A percentile compares a stretch with the other conserved stretches of the same genome.
Evolutionary conservation across 164 flowering plant genomes (phyloP).

Genomic region (Pachysandra terminalis): DNA sequence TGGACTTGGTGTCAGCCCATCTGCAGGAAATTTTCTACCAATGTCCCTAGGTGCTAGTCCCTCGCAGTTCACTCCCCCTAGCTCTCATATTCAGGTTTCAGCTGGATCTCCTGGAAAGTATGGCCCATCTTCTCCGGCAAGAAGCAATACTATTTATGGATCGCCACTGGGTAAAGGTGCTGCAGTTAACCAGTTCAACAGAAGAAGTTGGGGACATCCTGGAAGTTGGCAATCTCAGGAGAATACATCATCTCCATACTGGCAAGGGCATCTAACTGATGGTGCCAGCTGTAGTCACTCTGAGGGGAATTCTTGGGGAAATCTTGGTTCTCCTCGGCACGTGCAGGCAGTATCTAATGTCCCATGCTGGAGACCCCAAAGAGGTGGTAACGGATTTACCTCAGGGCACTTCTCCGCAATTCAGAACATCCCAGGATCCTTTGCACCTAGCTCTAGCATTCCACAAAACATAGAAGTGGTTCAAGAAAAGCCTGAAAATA

Average conservation of each 20-base stretch:
- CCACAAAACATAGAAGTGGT: conserved; percentile 28
- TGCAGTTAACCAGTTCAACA: conserved; percentile 54
- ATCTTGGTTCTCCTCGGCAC: conserved; percentile 46
- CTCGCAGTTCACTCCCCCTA: conserved; percentile 92
- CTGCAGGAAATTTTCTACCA: conserved; percentile 66
- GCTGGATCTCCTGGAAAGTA: conserved; percentile 81
- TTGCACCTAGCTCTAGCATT: conserved; percentile 22
- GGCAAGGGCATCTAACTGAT: conserved; percentile 52
- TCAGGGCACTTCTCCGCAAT: conserved; percentile 28
- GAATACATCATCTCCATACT: conserved; percentile 42
- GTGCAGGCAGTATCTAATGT: conserved; percentile 38
- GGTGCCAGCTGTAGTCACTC: conserved; percentile 33
- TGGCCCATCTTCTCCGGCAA: conserved; percentile 86
- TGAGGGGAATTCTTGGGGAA: too few relatives aligned
- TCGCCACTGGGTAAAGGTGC: conserved; percentile 84
- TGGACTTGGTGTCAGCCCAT: conserved; percentile 86
- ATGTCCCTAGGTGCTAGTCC: conserved; percentile 95
- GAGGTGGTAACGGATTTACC: conserved; percentile 33
- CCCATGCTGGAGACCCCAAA: conserved; percentile 52
- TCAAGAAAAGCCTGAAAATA: conserved; percentile 52
- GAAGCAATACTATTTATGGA: conserved; percentile 65
- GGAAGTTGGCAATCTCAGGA: conserved; percentile 67
- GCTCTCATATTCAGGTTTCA: conserved; percentile 56
- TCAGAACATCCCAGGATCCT: conserved; percentile 28
- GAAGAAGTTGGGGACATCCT: conserved; percentile 64